These are phyloP conservation scores for Emergomyces orientalis DNA, from an alignment of 2,329 filamentous ascomycete species.

Conservation along the genomic window DNA sequence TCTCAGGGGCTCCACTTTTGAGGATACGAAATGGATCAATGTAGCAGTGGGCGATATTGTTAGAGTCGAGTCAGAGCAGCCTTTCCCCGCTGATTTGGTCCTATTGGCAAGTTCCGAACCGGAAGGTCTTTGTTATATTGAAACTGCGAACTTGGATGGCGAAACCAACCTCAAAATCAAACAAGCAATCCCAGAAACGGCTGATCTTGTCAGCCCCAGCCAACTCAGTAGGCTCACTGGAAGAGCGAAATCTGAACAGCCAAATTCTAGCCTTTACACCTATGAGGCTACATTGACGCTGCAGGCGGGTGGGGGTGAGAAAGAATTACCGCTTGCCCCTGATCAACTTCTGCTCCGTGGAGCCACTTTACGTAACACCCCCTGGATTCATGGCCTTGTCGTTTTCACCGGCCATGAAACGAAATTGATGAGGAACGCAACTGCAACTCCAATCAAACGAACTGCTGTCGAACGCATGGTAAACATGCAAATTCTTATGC, in stretches of 20 bases:
- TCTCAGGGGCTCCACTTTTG: constrained; percentile 71
- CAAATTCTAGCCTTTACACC: constrained; percentile 96
- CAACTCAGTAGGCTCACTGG: constrained; percentile 81
- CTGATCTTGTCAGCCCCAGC: constrained; percentile 71
- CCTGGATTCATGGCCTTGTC: constrained; percentile 92
- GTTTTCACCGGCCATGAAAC: constrained; percentile 98
- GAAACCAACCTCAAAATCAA: constrained; percentile 99
- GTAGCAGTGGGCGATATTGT: constrained; percentile 88
- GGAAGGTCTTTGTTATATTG: constrained; percentile 95
- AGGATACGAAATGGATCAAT: constrained; percentile 87
- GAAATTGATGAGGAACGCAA: constrained; percentile 97
- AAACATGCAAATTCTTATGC: constrained; percentile 83
- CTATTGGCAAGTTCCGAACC: constrained; percentile 91
- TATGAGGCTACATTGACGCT: constrained; percentile 95
- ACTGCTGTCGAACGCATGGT: constrained; percentile 92
- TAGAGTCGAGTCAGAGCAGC: constrained; percentile 85
- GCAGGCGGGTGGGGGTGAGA: constrained; percentile 81
- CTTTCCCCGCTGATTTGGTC: constrained; percentile 89
- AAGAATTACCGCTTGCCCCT: constrained; percentile 78
- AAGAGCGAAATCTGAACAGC: constrained; percentile 85
- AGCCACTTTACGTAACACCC: constrained; percentile 88
- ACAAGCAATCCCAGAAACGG: constrained; percentile 88
- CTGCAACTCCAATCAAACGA: constrained; percentile 91
- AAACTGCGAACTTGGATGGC: constrained; percentile 93
- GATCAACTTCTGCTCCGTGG: constrained; percentile 84